Evolutionary conservation across 352 stramenopile species (phyloP).

Genomic region (Thalassiosira livingstoniorum): DNA sequence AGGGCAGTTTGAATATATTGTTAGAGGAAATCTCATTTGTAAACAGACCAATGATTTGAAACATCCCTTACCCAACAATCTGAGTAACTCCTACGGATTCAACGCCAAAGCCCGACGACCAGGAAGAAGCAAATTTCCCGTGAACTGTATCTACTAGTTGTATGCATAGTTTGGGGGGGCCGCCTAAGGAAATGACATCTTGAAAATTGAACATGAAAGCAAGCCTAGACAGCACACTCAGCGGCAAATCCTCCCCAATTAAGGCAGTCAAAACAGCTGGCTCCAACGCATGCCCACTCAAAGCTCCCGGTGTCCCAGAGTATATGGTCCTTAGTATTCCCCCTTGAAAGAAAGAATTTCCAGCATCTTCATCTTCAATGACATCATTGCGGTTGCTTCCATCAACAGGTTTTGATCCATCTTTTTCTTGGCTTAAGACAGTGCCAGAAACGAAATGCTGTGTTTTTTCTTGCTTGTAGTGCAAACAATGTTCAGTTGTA

Average conservation of each 20-base stretch:
- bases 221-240: constrained; percentile 79
- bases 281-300: constrained; percentile 51
- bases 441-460: constrained; percentile 79
- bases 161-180: constrained; percentile 78
- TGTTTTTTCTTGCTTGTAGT: constrained; percentile 87
- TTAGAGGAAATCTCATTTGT: not conserved
- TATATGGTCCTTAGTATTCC: constrained; percentile 73
- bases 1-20: constrained; percentile 5
- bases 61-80: constrained; percentile 76
- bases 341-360: not conserved
- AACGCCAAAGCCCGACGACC: constrained; percentile 88
- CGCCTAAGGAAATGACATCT: constrained; percentile 69
- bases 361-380: constrained; percentile 40
- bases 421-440: constrained; percentile 69
- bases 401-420: constrained; percentile 83
- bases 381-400: constrained; percentile 73
- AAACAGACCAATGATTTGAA: not conserved
- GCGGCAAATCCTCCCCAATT: constrained; percentile 82
- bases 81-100: constrained; percentile 90
- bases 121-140: constrained; percentile 81
- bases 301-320: constrained; percentile 76
- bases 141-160: constrained; percentile 81
- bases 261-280: constrained; percentile 66
- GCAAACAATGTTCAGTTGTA: constrained; percentile 87
- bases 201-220: constrained; percentile 92